phyloP scores from a whole-genome alignment of 306 rosid species.

The Sphenostylis stenocarpa region DNA sequence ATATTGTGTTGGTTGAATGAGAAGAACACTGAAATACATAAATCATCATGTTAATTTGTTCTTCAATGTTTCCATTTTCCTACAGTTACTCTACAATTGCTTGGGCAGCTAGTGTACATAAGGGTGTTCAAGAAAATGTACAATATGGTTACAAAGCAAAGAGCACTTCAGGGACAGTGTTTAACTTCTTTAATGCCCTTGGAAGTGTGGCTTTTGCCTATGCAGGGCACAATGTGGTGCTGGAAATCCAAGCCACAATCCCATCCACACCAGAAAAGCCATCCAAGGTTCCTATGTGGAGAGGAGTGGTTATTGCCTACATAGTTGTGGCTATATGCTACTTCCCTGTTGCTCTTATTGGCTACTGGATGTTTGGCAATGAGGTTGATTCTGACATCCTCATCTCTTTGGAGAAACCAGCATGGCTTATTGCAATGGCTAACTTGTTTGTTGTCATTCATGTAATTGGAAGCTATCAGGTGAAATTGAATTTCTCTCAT shows the following conservation, averaged over 20 bases:
- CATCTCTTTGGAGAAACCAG: conserved; percentile 61
- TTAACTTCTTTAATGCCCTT: conserved; percentile 69
- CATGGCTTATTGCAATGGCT: conserved; percentile 81
- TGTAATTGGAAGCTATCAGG: conserved; percentile 97
- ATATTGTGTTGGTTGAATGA: conserved; percentile 25
- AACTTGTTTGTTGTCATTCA: conserved; percentile 90
- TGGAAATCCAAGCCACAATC: conserved; percentile 94
- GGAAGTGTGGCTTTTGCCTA: conserved; percentile 88
- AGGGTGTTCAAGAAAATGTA: conserved; percentile 66
- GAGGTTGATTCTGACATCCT: conserved; percentile 55
- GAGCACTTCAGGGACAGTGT: conserved; percentile 51
- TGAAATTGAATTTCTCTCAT: conserved; percentile 6
- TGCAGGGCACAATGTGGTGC: conserved; percentile 95
- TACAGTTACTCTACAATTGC: conserved; percentile 92
- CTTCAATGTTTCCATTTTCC: neutral
- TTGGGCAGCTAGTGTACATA: conserved; percentile 62
- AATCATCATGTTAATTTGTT: neutral
- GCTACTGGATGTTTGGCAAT: conserved; percentile 79
- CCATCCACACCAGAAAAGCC: conserved; percentile 92
- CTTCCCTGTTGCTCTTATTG: conserved; percentile 87
- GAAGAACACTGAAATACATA: neutral
- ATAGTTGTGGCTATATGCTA: conserved; percentile 86
- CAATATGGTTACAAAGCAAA: conserved; percentile 52
- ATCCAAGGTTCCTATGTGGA: conserved; percentile 95
- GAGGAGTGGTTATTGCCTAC: conserved; percentile 82